Evolutionary conservation across 1,139 yeast species (phyloP), one percentile per base, ranked within the genome.

Genomic region (Pichia cactophila): DNA sequence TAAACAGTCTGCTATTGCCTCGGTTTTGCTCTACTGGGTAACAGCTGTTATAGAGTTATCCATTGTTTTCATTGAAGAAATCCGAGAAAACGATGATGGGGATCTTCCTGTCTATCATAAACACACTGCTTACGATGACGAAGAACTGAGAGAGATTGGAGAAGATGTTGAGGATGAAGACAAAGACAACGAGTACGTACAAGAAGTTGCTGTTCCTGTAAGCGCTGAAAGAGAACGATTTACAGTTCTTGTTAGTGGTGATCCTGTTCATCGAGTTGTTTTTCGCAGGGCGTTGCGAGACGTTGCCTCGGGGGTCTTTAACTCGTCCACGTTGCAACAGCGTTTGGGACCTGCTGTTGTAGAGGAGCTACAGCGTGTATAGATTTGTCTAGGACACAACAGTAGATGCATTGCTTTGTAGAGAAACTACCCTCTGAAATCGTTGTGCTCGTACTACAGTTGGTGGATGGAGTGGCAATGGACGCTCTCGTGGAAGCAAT

Each of bases 41-140:
- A 63, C 66, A 3, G 65, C 72, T 4, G 67, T 83, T 20, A 64
- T 82, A 7, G 73, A 80, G 26, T 67, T 79, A 35, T 71, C 84
- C 67, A 73, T 84, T 11, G 75, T 75, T 49, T 72, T 85, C 53
- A 63, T 86, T 47, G 96, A 88, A 58, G 96, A 88, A 61, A 73
- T 84, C 12, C 80, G 83, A 50, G 95, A 86, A 57, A 65, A 71
- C 8, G 36, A 49, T 6, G 69, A 70, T 16, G 90, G 90, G 0
- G 78, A 75, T 47, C 80, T 87, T 57, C 79, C 74, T 46, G 77
- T 73, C n/a, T 85, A 84, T 59, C 80, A 78, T 54, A 73, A 74
- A 44, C 78, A 79, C 54, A 78, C 78, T 50, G 65, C 73, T 0
- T 80, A 78, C 53, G 83, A 78, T 55, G 80, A 78, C 52, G 67